Conservation (phyloP, 805 yeast genomes). For the Pichia nanzhaoensis region DNA sequence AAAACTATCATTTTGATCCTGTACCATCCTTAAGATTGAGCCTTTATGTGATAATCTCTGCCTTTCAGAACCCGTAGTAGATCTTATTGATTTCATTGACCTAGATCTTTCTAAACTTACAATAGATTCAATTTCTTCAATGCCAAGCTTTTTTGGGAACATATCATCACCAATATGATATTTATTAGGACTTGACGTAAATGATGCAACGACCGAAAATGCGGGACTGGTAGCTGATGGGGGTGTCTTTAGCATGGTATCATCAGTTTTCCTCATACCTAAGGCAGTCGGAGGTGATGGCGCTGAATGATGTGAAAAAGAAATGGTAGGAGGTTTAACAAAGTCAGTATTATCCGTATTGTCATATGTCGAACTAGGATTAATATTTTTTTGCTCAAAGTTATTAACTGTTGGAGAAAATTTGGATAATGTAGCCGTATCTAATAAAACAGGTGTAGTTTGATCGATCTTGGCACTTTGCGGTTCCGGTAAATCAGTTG, state of each 20-base stretch:
- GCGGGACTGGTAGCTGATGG: conserved; percentile 6
- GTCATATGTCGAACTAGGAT: conserved; percentile 7
- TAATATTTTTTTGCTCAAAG: background rate
- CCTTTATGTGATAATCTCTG: conserved; percentile 10
- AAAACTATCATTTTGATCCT: conserved; percentile 13
- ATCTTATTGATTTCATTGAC: conserved; percentile 46
- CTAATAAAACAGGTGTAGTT: conserved; percentile 5
- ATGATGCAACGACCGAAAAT: conserved; percentile 11
- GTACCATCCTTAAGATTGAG: conserved; percentile 24
- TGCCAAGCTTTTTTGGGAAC: conserved; percentile 63
- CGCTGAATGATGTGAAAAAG: background rate
- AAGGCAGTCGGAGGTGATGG: background rate
- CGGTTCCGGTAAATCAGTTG: conserved; percentile 9
- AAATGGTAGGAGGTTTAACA: conserved; percentile 1
- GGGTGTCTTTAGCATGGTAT: conserved; percentile 11
- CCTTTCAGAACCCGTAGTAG: conserved; percentile 7
- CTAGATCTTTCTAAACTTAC: conserved; percentile 63
- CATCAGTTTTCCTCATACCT: background rate
- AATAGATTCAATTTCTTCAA: conserved; percentile 67
- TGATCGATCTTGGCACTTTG: conserved; percentile 12
- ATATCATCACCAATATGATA: conserved; percentile 48
- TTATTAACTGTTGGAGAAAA: background rate
- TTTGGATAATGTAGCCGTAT: background rate
- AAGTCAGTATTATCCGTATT: background rate
- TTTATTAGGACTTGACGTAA: conserved; percentile 16